phyloP scores from a whole-genome alignment of 1,139 yeast species.

The Debaryomyces robertsiae region DNA sequence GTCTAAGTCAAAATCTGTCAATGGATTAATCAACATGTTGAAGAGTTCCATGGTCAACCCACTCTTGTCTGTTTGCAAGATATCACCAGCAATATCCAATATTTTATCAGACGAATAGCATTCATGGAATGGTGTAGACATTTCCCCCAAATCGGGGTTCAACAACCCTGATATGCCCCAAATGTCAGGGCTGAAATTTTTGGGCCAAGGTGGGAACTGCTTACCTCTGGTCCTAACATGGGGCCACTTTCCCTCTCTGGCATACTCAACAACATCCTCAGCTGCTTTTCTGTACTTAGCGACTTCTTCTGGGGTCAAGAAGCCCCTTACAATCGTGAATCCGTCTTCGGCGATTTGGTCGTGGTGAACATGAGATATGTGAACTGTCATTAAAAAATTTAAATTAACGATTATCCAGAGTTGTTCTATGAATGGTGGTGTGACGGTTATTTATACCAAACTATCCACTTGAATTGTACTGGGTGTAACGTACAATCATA shows the following conservation, averaged over 20 bases:
- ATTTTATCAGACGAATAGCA: constrained; percentile 48
- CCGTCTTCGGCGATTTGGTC: constrained; percentile 47
- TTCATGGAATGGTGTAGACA: constrained; percentile 45
- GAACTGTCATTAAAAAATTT: constrained; percentile 10
- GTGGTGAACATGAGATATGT: constrained; percentile 20
- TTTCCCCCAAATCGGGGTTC: constrained; percentile 50
- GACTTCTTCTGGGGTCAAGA: constrained; percentile 46
- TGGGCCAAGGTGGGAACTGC: constrained; percentile 64
- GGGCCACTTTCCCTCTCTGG: constrained; percentile 56
- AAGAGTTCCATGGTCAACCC: constrained; percentile 54
- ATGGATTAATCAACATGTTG: constrained; percentile 59
- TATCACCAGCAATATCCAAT: constrained; percentile 45
- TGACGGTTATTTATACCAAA: too few species aligned
- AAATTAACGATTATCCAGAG: not conserved
- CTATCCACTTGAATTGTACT: too few species aligned
- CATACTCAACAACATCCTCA: constrained; percentile 43
- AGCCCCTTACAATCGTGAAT: constrained; percentile 44
- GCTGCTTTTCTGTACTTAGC: constrained; percentile 41
- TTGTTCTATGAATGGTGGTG: too few species aligned
- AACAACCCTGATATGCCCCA: constrained; percentile 59
- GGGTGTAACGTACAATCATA: too few species aligned
- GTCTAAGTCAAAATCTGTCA: constrained; percentile 56
- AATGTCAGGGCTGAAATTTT: constrained; percentile 54
- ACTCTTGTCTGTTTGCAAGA: constrained; percentile 41
- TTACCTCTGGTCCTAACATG: constrained; percentile 56